Conservation (phyloP, 148 eudicot genomes). For the Silene uniflora region DNA sequence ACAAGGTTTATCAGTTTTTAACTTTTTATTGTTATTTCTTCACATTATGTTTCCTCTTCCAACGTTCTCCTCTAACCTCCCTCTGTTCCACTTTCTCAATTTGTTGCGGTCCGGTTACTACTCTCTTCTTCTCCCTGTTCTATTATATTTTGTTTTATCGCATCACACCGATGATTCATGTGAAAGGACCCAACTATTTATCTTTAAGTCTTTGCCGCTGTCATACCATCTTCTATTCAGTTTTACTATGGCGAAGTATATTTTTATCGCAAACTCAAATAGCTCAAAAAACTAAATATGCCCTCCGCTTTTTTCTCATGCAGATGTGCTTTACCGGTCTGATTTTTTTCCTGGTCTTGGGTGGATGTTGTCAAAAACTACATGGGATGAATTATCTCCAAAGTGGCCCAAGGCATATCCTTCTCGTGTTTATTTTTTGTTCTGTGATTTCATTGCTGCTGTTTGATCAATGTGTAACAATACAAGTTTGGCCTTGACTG, state of each 20-base stretch:
- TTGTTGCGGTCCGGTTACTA: too few species aligned
- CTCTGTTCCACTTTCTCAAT: too few species aligned
- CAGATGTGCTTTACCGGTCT: constrained; percentile 94
- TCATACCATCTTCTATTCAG: not conserved
- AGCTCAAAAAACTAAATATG: not conserved
- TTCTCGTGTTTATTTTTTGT: constrained; percentile 31
- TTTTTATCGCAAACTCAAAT: not conserved
- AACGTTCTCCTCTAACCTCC: not conserved
- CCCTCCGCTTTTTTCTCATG: constrained; percentile 13
- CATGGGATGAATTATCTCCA: constrained; percentile 95
- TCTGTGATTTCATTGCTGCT: constrained; percentile 11
- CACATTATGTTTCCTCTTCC: not conserved
- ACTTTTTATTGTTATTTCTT: not conserved
- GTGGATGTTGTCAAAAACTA: constrained; percentile 86
- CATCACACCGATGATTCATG: too few species aligned
- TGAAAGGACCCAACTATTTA: too few species aligned
- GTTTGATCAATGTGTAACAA: not conserved
- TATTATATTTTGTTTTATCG: too few species aligned
- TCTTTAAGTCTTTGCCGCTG: too few species aligned
- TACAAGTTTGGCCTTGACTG: constrained; percentile 50
- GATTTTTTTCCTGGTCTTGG: constrained; percentile 99
- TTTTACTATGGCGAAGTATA: not conserved
- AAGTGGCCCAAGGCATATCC: constrained; percentile 99
- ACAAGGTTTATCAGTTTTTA: not conserved
- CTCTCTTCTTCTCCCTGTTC: too few species aligned